These are phyloP conservation scores for Berberis thunbergii DNA, from an alignment of 164 flowering plant genomes.

Conservation along the genomic window DNA sequence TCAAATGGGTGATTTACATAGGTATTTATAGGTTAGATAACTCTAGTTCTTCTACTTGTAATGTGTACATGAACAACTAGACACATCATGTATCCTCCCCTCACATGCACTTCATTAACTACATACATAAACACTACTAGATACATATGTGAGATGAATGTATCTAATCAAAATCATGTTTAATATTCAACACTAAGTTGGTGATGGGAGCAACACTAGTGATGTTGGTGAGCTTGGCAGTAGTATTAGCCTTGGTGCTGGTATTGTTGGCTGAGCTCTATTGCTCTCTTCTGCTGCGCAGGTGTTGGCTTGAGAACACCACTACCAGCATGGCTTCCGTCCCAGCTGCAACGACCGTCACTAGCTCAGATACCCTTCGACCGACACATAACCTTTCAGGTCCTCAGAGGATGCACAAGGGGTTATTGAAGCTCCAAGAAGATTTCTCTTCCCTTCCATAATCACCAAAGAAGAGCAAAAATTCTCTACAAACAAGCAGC, in stretches of 20 bases:
- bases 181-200: constrained; percentile 20
- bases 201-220: constrained; percentile 65
- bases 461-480: constrained; percentile 19
- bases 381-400: constrained; percentile 7
- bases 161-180: no score
- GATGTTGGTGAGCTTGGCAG: constrained; percentile 47
- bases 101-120: no score
- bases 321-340: constrained; percentile 9
- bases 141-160: no score
- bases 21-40: no score
- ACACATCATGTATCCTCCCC: no score
- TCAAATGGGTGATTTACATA: no score
- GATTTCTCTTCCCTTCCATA: constrained; percentile 43
- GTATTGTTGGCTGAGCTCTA: constrained; percentile 80
- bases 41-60: no score
- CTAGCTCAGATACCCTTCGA: background rate
- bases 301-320: constrained; percentile 20
- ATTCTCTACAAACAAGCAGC: constrained; percentile 16
- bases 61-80: no score
- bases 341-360: background rate
- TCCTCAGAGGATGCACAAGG: constrained; percentile 46
- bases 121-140: no score
- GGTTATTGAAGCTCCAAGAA: constrained; percentile 59
- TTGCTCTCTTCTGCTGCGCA: constrained; percentile 62
- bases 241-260: constrained; percentile 48